These are phyloP conservation scores for Melaleuca quinquenervia DNA, from an alignment of 345 rosid genomes.

Conservation along the genomic window DNA sequence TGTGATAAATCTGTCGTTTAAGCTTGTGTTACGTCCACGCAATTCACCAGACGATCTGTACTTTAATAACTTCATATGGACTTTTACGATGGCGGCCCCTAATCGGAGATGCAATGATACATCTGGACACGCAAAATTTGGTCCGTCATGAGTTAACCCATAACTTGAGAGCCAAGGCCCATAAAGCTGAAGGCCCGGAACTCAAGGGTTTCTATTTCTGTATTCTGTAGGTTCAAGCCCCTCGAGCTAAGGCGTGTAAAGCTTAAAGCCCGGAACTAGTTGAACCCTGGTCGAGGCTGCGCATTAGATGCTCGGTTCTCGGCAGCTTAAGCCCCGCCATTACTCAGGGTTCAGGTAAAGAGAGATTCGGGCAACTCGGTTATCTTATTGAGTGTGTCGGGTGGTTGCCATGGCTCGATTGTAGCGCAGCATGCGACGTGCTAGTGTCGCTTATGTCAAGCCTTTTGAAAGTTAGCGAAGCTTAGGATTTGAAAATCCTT, in stretches of 20 bases:
- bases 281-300: background rate
- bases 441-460: background rate
- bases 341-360: background rate
- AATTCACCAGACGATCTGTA: background rate
- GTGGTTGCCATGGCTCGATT: background rate
- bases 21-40: background rate
- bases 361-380: background rate
- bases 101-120: background rate
- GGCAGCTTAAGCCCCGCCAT: background rate
- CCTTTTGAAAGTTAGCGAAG: background rate
- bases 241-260: too few relatives aligned
- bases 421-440: background rate
- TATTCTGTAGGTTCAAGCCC: too few relatives aligned
- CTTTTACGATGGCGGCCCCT: background rate
- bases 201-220: background rate
- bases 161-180: background rate
- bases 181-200: background rate
- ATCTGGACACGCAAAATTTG: background rate
- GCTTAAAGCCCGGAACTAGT: too few relatives aligned
- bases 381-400: background rate
- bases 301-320: background rate
- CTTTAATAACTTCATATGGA: background rate
- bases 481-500: background rate
- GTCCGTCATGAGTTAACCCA: background rate
- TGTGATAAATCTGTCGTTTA: background rate